Evolutionary conservation across 768 basidiomycete genomes (phyloP), one percentile per base, ranked within the genome.

Genomic region (Suillus plorans): DNA sequence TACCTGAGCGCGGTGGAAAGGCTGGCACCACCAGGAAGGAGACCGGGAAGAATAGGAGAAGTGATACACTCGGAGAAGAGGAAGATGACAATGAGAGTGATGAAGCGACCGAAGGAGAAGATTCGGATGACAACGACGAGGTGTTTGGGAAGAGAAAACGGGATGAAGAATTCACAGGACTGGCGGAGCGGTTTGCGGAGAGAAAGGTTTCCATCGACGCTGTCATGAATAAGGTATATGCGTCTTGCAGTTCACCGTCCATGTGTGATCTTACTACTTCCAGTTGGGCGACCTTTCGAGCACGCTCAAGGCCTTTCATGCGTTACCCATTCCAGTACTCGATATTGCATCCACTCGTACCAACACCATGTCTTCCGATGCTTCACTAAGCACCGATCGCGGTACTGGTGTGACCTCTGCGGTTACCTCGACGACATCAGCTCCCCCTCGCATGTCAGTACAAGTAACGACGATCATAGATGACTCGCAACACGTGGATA

Each of bases 161-260:
- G 61, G 89, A 89, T 67, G 85, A 85, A 61, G 87, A 91, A 70
- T 92, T 93, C 73, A 82, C 84, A 8, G 86, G 80, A 66, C 79
- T 92, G 42, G 84, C 88, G 9, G 82, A 85, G 63, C 87, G 87
- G 69, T 92, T 93, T 71, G 82, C 85, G 60, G 87, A 87, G 34
- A 82, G 89, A 62, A 91, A 88, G 71, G 83, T 86, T 64, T 85
- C 86, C 39, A 89, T 92, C 22, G 83, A 85, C 61, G 82, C 80
- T 37, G 89, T 94, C 39, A 92, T 93, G 91, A 73, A 72, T 73
- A 91, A 91, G 83, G 91, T 89, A 66, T 39, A 67, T 63, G 22
- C 56, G 18, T 63, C 22, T 39, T 2, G 14, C 25, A 6, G 5
- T 39, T 37, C n/a, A 5, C 36, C 20, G 4, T 16, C 31, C 13